Conservation (phyloP, 1,284 basidiomycete genomes). For the Pterulicium gracile region DNA sequence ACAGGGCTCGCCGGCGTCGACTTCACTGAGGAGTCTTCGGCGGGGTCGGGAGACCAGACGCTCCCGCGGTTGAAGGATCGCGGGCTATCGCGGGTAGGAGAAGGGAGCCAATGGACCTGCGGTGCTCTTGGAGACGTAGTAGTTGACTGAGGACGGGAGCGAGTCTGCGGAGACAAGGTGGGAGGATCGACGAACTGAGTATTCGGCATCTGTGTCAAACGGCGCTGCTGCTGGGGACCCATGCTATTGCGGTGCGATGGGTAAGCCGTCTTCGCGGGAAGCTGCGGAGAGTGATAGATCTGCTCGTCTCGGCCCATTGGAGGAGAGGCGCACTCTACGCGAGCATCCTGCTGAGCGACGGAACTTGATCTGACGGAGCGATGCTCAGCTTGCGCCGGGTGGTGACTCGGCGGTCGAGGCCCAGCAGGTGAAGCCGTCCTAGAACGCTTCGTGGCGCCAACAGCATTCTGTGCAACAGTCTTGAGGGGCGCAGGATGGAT, state of each 20-base stretch:
- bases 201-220: not conserved
- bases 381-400: not conserved
- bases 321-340: not conserved
- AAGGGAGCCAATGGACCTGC: not conserved
- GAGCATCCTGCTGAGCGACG: not conserved
- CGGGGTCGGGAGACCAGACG: constrained; percentile 6
- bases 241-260: not conserved
- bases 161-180: not conserved
- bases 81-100: not conserved
- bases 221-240: not conserved
- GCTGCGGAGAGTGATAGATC: too few species aligned
- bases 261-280: not conserved
- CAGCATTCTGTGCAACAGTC: not conserved
- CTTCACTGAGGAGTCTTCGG: constrained; percentile 7
- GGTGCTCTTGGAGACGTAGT: not conserved
- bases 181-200: not conserved
- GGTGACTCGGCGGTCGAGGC: not conserved
- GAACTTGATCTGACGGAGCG: not conserved
- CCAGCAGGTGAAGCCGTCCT: not conserved
- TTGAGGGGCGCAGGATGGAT: not conserved
- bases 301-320: too few species aligned
- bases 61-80: constrained; percentile 6
- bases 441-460: not conserved
- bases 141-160: not conserved
- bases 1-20: constrained; percentile 8